A percentile compares a stretch with the other conserved stretches of the same genome.
Evolutionary conservation across 108 stramenopile species (phyloP).

Genomic region (Pelagomonas calceolata): DNA sequence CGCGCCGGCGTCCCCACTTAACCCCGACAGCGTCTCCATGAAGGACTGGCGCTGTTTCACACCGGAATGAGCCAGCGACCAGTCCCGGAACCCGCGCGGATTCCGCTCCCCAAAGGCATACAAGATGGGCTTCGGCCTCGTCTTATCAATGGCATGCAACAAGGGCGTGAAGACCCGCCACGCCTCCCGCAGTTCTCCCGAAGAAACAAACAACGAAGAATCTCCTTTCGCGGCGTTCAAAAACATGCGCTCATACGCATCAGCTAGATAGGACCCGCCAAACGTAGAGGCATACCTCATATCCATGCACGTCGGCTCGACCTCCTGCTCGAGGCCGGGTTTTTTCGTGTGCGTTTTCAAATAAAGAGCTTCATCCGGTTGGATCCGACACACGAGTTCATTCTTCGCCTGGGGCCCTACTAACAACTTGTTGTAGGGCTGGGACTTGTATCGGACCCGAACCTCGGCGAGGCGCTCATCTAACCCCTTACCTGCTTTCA

Average conservation of each 20-base stretch:
- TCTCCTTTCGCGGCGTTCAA: constrained; percentile 77
- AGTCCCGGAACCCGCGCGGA: not conserved
- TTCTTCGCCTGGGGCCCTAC: constrained; percentile 68
- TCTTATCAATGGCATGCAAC: constrained; percentile 69
- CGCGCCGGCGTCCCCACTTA: too few relatives aligned
- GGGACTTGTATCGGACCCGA: constrained; percentile 83
- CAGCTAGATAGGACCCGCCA: constrained; percentile 50
- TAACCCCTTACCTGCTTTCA: constrained; percentile 93
- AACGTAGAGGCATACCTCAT: constrained; percentile 28
- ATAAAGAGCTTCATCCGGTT: constrained; percentile 83
- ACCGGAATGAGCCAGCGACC: too few relatives aligned
- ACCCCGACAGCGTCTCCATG: too few relatives aligned
- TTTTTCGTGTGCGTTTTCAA: constrained; percentile 42
- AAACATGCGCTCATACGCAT: constrained; percentile 91
- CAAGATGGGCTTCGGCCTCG: not conserved
- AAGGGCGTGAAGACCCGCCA: constrained; percentile 94
- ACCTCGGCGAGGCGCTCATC: constrained; percentile 91
- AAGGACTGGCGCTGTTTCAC: too few relatives aligned
- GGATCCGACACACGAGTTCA: constrained; percentile 85
- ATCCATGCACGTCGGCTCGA: constrained; percentile 25
- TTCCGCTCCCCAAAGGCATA: not conserved
- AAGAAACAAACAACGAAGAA: constrained; percentile 80
- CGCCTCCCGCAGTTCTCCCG: constrained; percentile 77
- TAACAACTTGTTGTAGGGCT: constrained; percentile 50
- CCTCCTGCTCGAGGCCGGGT: constrained; percentile 26